These are phyloP conservation scores for Chaetomium globosum DNA, from an alignment of 2,329 filamentous ascomycete species.

Conservation along the genomic window DNA sequence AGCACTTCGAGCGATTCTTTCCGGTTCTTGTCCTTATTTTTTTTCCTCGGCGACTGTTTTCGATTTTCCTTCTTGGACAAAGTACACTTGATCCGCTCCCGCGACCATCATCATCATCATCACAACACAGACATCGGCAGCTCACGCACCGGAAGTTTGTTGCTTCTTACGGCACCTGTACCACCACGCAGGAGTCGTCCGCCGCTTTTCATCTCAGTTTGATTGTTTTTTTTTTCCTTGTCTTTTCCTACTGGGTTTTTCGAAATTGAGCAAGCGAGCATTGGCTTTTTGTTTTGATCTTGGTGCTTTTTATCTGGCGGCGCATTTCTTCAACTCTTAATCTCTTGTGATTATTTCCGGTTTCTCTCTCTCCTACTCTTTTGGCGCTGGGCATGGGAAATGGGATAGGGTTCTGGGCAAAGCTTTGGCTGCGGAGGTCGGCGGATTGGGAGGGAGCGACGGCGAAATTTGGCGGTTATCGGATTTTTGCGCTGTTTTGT, in stretches of 20 bases:
- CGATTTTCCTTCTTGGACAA: slow-evolving; percentile 25
- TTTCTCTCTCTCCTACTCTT: slow-evolving; percentile 39
- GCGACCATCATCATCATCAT: slow-evolving; percentile 27
- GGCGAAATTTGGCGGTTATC: slow-evolving; percentile 33
- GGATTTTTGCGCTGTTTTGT: slow-evolving; percentile 23
- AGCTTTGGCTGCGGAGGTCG: slow-evolving; percentile 35
- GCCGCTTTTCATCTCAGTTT: slow-evolving; percentile 40
- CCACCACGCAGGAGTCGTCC: slow-evolving; percentile 33
- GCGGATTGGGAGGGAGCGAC: slow-evolving; percentile 29
- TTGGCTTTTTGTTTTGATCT: slow-evolving; percentile 42
- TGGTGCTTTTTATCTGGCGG: slow-evolving; percentile 35
- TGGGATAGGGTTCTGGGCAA: slow-evolving; percentile 31
- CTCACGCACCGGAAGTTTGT: slow-evolving; percentile 51
- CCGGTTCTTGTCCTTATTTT: slow-evolving; percentile 16
- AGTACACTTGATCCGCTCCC: slow-evolving; percentile 42
- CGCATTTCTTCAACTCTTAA: slow-evolving; percentile 30
- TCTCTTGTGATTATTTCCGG: slow-evolving; percentile 37
- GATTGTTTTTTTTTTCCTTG: slow-evolving; percentile 40
- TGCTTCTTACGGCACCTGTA: slow-evolving; percentile 30
- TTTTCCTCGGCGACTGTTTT: slow-evolving; percentile 26
- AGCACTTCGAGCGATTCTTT: slow-evolving; percentile 26
- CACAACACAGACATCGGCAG: slow-evolving; percentile 43
- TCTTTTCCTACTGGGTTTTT: slow-evolving; percentile 26
- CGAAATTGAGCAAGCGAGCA: slow-evolving; percentile 42
- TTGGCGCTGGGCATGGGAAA: slow-evolving; percentile 34